These are phyloP conservation scores for Colletotrichum noveboracense DNA, from an alignment of 2,329 filamentous ascomycete genomes.

Conservation along the genomic window DNA sequence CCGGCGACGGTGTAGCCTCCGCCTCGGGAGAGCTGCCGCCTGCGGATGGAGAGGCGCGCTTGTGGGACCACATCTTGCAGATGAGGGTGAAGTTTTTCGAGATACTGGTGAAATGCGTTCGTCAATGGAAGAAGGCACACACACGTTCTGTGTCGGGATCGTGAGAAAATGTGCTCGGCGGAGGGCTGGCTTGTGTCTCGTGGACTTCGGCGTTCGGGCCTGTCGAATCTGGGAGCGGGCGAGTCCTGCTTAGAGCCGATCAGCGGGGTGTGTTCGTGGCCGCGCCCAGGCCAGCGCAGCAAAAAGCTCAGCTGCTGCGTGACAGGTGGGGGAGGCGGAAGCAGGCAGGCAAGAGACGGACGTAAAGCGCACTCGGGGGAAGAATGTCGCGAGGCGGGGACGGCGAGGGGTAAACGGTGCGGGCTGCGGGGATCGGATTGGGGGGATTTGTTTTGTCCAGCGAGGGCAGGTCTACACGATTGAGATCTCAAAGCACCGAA, in stretches of 20 bases:
- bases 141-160: neutral
- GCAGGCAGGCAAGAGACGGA: neutral
- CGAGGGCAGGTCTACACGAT: neutral
- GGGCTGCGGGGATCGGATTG: conserved; percentile 2
- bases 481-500: no score
- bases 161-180: neutral
- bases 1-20: conserved; percentile 7
- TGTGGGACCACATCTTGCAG: conserved; percentile 17
- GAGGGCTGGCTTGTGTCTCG: conserved; percentile 1
- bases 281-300: neutral
- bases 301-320: neutral
- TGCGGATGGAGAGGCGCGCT: conserved; percentile 7
- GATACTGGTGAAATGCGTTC: neutral
- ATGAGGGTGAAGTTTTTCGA: neutral
- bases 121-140: neutral
- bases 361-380: conserved; percentile 5
- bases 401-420: conserved; percentile 13
- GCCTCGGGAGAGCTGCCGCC: conserved; percentile 5
- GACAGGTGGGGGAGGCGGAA: neutral
- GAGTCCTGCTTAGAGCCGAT: conserved; percentile 9
- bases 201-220: neutral
- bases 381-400: conserved; percentile 20
- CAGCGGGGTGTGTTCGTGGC: neutral
- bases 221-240: neutral
- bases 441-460: neutral